Base-by-base conservation (phyloP, 2,329 filamentous ascomycete genomes). In the Microcera coccophila region DNA sequence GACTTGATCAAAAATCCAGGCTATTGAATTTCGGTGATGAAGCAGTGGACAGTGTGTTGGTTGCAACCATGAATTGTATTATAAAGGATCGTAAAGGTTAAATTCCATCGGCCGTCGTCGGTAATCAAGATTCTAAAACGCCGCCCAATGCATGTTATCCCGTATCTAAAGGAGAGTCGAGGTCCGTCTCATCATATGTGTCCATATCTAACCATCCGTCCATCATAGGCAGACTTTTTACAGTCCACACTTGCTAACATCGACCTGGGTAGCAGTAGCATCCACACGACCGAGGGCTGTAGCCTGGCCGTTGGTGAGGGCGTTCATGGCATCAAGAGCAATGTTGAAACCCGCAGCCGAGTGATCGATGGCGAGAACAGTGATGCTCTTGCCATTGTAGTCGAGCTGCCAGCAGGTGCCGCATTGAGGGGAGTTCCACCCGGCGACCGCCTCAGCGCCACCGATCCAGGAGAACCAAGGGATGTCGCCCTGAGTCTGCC, bases 341-440 rank as follows among this genome's bases (percentile, higher is more conserved):
- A 83, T 71, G 65, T 81, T 82, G 67, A 79, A 76, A 32, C 75
- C 75, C 4, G 47, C 44, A 12, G 17, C 64, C 20, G 74, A 65
- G 51, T 71, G 69, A 62, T 83, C 79, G 44, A 83, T 66, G 44
- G 74, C 79, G 8, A 79, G 64, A 32, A 83, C 63, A 61, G 74
- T 71, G 66, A 82, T 69, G 42, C 63, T 72, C 44, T 62, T 66
- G 48, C 72, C 72, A 31, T 71, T 65, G 62, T 74, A 82, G 12
- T 64, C 69, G 42, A 81, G 66, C 45, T 66, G 55, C 71, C 75
- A 84, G 71, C 81, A 84, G 21, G 69, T 72, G 38, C 80, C 80
- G 65, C 81, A 84, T 62, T 69, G 59, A 38, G 66, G 51, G 3
- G 73, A 77, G 69, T 79, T 79, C 76, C 76, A 82, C 42, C 73